Evolutionary conservation across 2,329 filamentous ascomycete genomes (phyloP).

Genomic region (Pestalotiopsis sp.): DNA sequence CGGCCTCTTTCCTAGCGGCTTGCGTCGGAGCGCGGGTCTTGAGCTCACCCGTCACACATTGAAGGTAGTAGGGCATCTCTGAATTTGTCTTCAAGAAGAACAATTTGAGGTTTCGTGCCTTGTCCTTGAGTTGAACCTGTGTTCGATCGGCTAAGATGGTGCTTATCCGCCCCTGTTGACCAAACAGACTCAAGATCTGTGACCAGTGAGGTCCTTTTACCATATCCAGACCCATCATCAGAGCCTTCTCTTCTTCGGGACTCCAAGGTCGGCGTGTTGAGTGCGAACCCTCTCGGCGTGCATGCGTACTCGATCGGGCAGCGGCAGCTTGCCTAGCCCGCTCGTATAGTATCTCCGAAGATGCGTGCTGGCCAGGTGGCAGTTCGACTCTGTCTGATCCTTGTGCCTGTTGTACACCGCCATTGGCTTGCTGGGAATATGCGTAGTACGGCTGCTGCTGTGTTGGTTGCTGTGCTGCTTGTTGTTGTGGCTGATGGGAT

Average conservation of each 20-base stretch:
- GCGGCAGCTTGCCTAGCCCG: constrained; percentile 61
- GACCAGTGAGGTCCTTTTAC: constrained; percentile 94
- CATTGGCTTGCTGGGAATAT: neutral
- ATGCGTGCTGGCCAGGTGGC: constrained; percentile 59
- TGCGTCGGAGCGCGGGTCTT: constrained; percentile 81
- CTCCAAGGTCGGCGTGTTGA: constrained; percentile 81
- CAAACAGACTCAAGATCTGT: constrained; percentile 85
- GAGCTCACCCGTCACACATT: constrained; percentile 86
- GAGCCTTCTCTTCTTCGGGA: constrained; percentile 83
- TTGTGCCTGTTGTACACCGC: constrained; percentile 1
- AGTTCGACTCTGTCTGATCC: constrained; percentile 31
- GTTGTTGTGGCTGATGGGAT: constrained; percentile 16
- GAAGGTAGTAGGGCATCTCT: constrained; percentile 85
- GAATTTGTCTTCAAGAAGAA: constrained; percentile 92
- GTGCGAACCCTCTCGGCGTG: constrained; percentile 58
- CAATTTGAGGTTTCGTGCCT: constrained; percentile 85
- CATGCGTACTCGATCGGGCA: constrained; percentile 57
- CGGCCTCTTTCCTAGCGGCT: constrained; percentile 69
- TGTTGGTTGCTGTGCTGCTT: constrained; percentile 22
- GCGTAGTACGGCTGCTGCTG: constrained; percentile 14
- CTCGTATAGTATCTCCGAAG: constrained; percentile 60
- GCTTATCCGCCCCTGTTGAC: constrained; percentile 76
- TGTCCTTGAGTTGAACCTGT: constrained; percentile 91
- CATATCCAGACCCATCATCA: constrained; percentile 85
- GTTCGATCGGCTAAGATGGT: constrained; percentile 86